Conservation (phyloP, 805 yeast species). For the Diddensiella transvaalensis region DNA sequence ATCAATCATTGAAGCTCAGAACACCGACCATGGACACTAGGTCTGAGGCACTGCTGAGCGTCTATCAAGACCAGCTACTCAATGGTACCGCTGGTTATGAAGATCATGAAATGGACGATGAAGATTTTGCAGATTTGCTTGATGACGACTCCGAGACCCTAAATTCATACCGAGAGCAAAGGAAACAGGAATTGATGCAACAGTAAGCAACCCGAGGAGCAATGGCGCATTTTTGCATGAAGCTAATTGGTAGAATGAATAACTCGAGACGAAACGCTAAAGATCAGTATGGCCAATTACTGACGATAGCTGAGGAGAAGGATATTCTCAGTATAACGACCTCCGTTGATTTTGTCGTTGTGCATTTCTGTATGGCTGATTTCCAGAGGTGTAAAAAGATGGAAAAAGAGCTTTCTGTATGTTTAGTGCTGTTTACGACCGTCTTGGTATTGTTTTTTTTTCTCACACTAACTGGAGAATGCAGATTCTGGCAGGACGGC, state of each 20-base stretch:
- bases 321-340: constrained; percentile 52
- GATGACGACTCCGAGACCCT: constrained; percentile 45
- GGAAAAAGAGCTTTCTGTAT: constrained; percentile 39
- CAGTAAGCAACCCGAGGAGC: constrained; percentile 25
- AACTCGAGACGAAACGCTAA: constrained; percentile 36
- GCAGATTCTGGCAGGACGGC: constrained; percentile 51
- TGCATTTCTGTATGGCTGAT: constrained; percentile 61
- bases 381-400: constrained; percentile 60
- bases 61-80: not conserved
- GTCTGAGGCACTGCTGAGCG: not conserved
- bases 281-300: constrained; percentile 44
- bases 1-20: too few species aligned
- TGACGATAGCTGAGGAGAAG: constrained; percentile 48
- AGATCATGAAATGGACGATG: constrained; percentile 23
- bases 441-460: constrained; percentile 1
- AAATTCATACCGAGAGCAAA: constrained; percentile 54
- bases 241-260: constrained; percentile 31
- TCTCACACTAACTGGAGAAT: too few species aligned
- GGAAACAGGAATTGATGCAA: constrained; percentile 55
- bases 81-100: not conserved
- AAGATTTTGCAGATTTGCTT: constrained; percentile 26
- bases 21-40: not conserved
- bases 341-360: constrained; percentile 40
- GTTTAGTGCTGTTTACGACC: not conserved
- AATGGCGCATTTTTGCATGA: constrained; percentile 7